Conservation (phyloP, 306 rosid species). For the Hippophae rhamnoides region DNA sequence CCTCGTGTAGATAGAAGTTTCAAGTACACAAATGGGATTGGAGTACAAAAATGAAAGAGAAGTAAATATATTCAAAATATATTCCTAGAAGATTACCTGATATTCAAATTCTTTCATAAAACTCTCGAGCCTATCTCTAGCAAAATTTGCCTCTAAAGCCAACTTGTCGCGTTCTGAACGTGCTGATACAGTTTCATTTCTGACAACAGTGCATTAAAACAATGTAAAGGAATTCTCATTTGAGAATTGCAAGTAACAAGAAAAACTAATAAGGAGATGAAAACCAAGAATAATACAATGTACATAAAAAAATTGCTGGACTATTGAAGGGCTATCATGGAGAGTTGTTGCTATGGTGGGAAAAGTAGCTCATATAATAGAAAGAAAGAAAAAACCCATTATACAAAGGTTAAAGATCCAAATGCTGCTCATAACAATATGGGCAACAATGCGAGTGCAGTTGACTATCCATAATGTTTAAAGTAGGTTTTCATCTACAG, state of each 20-base stretch:
- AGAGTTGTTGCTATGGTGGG: no score
- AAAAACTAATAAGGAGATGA: not conserved
- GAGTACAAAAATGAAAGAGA: slow-evolving; percentile 3
- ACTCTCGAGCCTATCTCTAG: slow-evolving; percentile 64
- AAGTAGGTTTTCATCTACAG: no score
- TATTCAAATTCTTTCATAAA: slow-evolving; percentile 65
- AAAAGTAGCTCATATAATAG: no score
- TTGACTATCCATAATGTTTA: no score
- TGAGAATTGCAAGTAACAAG: not conserved
- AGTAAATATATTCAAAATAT: not conserved
- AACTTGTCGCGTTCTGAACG: slow-evolving; percentile 72
- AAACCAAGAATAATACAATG: not conserved
- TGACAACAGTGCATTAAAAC: slow-evolving; percentile 17
- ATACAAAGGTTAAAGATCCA: no score
- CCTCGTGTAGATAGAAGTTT: not conserved
- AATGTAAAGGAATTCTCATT: not conserved
- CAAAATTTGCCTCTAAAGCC: slow-evolving; percentile 59
- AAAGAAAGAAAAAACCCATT: no score
- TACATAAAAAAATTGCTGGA: no score
- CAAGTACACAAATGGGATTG: not conserved
- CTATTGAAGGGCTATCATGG: no score
- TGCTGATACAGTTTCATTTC: slow-evolving; percentile 56
- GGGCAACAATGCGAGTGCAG: no score
- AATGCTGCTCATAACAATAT: no score
- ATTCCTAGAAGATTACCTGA: slow-evolving; percentile 36